Evolutionary conservation across 495 filamentous ascomycete species (phyloP).

Genomic region (Penicillium silybi): DNA sequence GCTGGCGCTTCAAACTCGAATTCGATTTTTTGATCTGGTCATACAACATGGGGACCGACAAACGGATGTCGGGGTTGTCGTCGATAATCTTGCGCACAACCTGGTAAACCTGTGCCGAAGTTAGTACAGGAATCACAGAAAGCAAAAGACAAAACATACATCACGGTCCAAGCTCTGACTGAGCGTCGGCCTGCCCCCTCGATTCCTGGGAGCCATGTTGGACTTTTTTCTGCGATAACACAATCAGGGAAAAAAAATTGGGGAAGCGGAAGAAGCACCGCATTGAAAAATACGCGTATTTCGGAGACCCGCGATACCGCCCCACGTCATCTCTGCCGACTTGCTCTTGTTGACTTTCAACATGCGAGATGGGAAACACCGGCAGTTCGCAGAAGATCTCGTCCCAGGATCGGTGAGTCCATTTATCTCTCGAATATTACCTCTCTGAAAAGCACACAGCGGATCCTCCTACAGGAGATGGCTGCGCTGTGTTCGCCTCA

Average conservation of each 20-base stretch:
- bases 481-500: slow-evolving; percentile 12
- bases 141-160: slow-evolving; percentile 26
- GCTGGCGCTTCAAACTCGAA: slow-evolving; percentile 74
- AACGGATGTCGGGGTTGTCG: slow-evolving; percentile 50
- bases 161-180: slow-evolving; percentile 54
- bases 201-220: slow-evolving; percentile 33
- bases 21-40: slow-evolving; percentile 78
- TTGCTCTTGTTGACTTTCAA: slow-evolving; percentile 16
- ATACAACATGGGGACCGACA: slow-evolving; percentile 64
- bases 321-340: slow-evolving; percentile 23
- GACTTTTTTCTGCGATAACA: slow-evolving; percentile 12
- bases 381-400: slow-evolving; percentile 66
- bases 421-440: background rate
- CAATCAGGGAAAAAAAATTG: slow-evolving; percentile 17
- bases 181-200: slow-evolving; percentile 44
- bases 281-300: slow-evolving; percentile 16
- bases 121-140: background rate
- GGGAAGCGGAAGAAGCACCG: slow-evolving; percentile 14
- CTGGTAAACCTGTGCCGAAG: slow-evolving; percentile 58
- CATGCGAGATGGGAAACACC: slow-evolving; percentile 61
- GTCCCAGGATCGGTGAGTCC: slow-evolving; percentile 61
- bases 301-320: slow-evolving; percentile 12
- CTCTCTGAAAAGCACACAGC: background rate
- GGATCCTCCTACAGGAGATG: background rate
- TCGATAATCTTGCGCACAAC: slow-evolving; percentile 69